Conservation (phyloP, 176 grass and related monocot species). For the Rhipidocladum racemiflorum region DNA sequence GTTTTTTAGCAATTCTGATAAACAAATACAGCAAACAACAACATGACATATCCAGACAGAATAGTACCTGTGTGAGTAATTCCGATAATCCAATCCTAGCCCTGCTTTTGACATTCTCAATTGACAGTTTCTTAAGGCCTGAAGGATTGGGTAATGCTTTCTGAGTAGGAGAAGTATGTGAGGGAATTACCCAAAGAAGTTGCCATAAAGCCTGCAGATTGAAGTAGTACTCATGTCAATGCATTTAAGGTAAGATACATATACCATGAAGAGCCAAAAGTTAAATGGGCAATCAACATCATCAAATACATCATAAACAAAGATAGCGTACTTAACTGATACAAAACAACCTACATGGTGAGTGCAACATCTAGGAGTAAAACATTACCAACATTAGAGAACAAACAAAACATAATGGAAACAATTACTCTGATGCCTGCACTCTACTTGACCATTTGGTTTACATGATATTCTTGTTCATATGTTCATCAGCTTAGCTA, state of each 20-base stretch:
- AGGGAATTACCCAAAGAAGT: constrained; percentile 90
- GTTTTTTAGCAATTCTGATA: background rate
- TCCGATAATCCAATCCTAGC: constrained; percentile 79
- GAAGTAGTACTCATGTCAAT: constrained; percentile 1
- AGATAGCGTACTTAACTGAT: background rate
- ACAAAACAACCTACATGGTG: background rate
- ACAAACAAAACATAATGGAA: background rate
- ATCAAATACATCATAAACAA: background rate
- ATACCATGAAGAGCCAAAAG: background rate
- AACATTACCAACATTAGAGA: background rate
- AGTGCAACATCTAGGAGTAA: background rate
- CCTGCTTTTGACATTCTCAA: constrained; percentile 75
- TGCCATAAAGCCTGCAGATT: constrained; percentile 87
- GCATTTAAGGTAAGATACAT: background rate
- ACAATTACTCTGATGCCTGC: background rate
- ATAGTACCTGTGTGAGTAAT: constrained; percentile 72
- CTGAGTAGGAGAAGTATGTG: constrained; percentile 48
- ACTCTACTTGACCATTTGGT: background rate
- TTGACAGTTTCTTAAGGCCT: constrained; percentile 76
- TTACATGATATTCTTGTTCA: background rate
- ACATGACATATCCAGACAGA: constrained; percentile 12
- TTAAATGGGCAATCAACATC: background rate
- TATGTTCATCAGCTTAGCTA: constrained; percentile 1
- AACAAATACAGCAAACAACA: constrained; percentile 7
- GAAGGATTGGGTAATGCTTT: constrained; percentile 48